Conservation (phyloP, 495 filamentous ascomycete genomes). For the Daldinia decipiens region DNA sequence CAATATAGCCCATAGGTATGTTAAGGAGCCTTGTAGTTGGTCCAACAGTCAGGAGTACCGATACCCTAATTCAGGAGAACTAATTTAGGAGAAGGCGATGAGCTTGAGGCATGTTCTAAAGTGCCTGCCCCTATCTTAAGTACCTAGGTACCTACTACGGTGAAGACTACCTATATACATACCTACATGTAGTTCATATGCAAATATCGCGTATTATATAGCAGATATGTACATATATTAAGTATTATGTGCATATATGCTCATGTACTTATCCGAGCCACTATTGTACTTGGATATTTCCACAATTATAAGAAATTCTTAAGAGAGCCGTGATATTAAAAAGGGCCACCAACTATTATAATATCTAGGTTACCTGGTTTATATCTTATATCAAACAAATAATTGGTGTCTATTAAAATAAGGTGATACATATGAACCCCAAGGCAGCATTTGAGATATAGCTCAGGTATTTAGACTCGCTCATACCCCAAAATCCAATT, state of each 20-base stretch:
- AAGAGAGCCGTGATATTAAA: slow-evolving; percentile 38
- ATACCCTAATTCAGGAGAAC: slow-evolving; percentile 27
- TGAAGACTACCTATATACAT: neutral
- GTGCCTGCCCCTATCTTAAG: neutral
- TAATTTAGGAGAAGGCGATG: slow-evolving; percentile 19
- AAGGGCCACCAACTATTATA: slow-evolving; percentile 18
- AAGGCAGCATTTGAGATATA: slow-evolving; percentile 15
- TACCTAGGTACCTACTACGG: neutral
- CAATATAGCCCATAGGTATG: neutral
- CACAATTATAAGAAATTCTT: slow-evolving; percentile 39
- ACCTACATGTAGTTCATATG: slow-evolving; percentile 23
- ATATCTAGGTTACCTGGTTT: slow-evolving; percentile 1
- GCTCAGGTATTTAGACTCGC: slow-evolving; percentile 18
- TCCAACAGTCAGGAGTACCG: neutral
- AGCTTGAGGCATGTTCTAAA: neutral
- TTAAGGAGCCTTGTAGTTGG: neutral
- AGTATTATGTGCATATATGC: slow-evolving; percentile 21
- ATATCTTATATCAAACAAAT: slow-evolving; percentile 1
- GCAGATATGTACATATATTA: neutral
- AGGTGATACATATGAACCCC: neutral
- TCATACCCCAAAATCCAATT: neutral
- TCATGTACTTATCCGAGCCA: slow-evolving; percentile 39
- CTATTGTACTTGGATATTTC: slow-evolving; percentile 24
- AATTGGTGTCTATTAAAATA: neutral
- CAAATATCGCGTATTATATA: slow-evolving; percentile 25